Conservation (phyloP, 371 early-diverging fungal genomes). For the Dinochytrium kinnereticum region DNA sequence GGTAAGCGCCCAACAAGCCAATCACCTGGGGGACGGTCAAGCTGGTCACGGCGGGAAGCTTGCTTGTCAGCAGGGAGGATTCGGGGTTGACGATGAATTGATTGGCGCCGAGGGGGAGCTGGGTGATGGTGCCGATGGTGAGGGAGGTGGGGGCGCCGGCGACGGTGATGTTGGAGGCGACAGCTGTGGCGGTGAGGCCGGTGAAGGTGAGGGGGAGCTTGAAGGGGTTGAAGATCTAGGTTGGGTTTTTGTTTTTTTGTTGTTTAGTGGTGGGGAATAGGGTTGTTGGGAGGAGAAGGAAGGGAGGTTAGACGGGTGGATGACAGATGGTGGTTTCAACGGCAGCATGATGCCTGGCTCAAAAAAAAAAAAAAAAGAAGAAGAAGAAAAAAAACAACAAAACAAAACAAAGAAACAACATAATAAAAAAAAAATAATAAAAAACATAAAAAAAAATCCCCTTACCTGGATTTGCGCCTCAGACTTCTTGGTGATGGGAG, state of each 20-base stretch:
- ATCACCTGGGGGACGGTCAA: background rate
- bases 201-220: conserved; percentile 19
- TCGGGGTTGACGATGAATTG: background rate
- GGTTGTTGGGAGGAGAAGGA: background rate
- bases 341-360: background rate
- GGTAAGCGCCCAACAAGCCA: background rate
- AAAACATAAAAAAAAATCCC: background rate
- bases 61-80: conserved; percentile 9
- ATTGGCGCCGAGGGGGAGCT: conserved; percentile 11
- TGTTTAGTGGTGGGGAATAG: background rate
- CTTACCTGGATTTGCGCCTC: conserved; percentile 6
- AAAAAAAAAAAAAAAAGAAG: background rate
- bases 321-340: background rate
- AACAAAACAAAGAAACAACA: background rate
- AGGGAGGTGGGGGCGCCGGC: background rate
- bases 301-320: background rate
- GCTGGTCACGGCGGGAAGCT: conserved; percentile 6
- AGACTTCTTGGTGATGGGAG: conserved; percentile 5
- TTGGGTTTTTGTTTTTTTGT: background rate
- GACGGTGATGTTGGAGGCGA: conserved; percentile 10
- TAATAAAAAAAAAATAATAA: background rate
- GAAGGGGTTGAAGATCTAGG: conserved; percentile 17
- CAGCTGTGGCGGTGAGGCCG: conserved; percentile 13
- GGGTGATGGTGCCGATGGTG: conserved; percentile 16
- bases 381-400: background rate